Percentiles rank a stretch among this genome's conserved stretches.
These are phyloP conservation scores for Kockiozyma suomiensis DNA, from an alignment of 805 yeast species.

Conservation along the genomic window DNA sequence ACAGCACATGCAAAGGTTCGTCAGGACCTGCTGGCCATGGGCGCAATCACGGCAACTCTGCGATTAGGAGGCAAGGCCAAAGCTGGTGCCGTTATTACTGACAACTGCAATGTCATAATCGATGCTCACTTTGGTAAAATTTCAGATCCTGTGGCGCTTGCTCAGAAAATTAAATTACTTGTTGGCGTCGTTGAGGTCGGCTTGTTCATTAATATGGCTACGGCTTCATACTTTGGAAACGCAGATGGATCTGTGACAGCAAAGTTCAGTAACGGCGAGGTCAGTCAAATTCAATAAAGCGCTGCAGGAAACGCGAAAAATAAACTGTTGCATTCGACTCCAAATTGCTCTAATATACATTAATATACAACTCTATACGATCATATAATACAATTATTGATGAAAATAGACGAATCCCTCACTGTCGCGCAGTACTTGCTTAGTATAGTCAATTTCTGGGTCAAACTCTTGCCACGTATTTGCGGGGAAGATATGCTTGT, in stretches of 20 bases:
- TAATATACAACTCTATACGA: neutral
- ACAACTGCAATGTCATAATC: conserved; percentile 87
- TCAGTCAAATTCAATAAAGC: conserved; percentile 15
- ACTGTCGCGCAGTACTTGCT: conserved; percentile 35
- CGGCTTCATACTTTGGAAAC: conserved; percentile 87
- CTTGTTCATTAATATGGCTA: conserved; percentile 71
- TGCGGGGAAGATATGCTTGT: conserved; percentile 41
- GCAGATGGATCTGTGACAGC: conserved; percentile 61
- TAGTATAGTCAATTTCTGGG: conserved; percentile 38
- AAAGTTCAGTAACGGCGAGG: conserved; percentile 27
- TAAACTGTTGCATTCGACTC: too few species aligned
- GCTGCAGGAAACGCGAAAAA: too few species aligned
- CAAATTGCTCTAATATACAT: neutral
- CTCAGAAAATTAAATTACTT: conserved; percentile 65
- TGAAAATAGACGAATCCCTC: conserved; percentile 34
- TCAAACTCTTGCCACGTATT: conserved; percentile 40
- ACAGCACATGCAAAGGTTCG: conserved; percentile 77
- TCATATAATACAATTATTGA: conserved; percentile 8
- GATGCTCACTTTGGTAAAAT: conserved; percentile 92
- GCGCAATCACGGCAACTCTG: conserved; percentile 63
- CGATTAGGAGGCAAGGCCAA: conserved; percentile 89
- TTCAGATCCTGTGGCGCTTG: conserved; percentile 51
- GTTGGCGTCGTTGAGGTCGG: conserved; percentile 98
- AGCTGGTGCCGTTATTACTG: conserved; percentile 97
- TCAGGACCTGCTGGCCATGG: conserved; percentile 61